Base-by-base conservation (phyloP, 2,329 filamentous ascomycete species). In the Aschersonia sp. region DNA sequence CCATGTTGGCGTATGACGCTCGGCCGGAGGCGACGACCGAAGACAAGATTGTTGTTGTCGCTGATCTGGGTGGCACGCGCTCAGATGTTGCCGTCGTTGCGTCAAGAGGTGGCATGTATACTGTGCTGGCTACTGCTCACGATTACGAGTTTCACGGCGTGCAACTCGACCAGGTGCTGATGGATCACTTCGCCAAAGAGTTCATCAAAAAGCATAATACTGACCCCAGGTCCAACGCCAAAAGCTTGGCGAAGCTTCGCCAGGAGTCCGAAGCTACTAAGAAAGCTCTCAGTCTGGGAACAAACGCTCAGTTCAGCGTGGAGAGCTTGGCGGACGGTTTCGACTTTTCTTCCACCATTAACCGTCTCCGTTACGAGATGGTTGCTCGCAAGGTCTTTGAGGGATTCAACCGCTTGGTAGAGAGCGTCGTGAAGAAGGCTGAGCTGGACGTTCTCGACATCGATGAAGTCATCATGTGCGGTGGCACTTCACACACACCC, bases 141-240 rank as follows among this genome's bases (percentile, higher is more conserved):
- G 92, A 98, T 72, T 96, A 94, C 68, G 89, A 97, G 61, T 85
- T 90, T 56, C 82, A 86, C 49, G 92, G 92, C 60, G 75, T 79
- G 37, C 81, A 88, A 55, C 75, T 98, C 49, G 92, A 98, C 71
- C 78, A 92, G 64, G 84, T 90, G 45, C 76, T 98, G 50, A 85
- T 95, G 63, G 90, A 98, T 64, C 83, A 96, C 73, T 96, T 97
- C 58, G 85, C 90, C 57, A 98, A 98, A 76, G 92, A 98, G 68
- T 98, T 98, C 70, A 78, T 92, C 61, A 97, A 98, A 79, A 95
- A 94, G 76, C 79, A 97, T 77, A 83, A 82, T 70, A 79, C 79
- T 49, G 92, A 97, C 66, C 92, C 92, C 29, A 79, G 89, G 56
- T 76, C 82, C 61, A 87, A 92, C 63, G 74, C 82, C 48, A 82